Conservation (phyloP, 1,139 yeast genomes). For the Kodamaea sp. region DNA sequence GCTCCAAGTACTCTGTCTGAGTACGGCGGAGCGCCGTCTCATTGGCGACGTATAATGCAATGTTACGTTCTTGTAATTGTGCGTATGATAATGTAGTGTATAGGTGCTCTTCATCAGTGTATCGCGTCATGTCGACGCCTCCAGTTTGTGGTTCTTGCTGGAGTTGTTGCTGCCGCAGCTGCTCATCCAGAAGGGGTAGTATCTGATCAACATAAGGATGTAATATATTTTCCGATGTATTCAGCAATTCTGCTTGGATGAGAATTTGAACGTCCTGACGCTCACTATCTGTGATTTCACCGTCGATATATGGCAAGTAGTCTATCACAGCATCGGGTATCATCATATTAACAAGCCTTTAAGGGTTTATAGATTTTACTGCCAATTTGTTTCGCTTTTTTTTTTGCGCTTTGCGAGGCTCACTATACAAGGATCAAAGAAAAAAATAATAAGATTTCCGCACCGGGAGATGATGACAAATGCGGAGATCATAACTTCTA, state of each 20-base stretch:
- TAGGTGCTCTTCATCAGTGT: constrained; percentile 19
- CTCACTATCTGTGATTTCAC: neutral
- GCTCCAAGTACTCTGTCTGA: constrained; percentile 19
- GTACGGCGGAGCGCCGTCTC: constrained; percentile 16
- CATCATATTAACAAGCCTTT: too few species aligned
- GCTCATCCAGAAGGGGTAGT: constrained; percentile 19
- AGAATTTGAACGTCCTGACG: neutral
- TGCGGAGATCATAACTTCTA: too few species aligned
- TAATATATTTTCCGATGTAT: constrained; percentile 5
- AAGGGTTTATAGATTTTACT: too few species aligned
- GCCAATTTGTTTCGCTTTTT: too few species aligned
- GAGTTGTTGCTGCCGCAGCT: neutral
- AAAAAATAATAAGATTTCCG: too few species aligned
- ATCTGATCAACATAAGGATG: constrained; percentile 32
- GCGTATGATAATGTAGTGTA: constrained; percentile 34
- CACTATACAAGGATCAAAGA: too few species aligned
- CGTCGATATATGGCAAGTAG: too few species aligned
- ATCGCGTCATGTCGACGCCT: constrained; percentile 32
- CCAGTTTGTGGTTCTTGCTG: constrained; percentile 5
- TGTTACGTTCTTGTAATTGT: constrained; percentile 27
- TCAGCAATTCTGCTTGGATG: neutral
- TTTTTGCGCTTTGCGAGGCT: too few species aligned
- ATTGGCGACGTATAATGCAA: constrained; percentile 22
- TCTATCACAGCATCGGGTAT: too few species aligned
- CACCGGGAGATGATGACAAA: too few species aligned